These are phyloP conservation scores for Agarophyton chilense DNA, from an alignment of 23 red algal species.

Conservation along the genomic window DNA sequence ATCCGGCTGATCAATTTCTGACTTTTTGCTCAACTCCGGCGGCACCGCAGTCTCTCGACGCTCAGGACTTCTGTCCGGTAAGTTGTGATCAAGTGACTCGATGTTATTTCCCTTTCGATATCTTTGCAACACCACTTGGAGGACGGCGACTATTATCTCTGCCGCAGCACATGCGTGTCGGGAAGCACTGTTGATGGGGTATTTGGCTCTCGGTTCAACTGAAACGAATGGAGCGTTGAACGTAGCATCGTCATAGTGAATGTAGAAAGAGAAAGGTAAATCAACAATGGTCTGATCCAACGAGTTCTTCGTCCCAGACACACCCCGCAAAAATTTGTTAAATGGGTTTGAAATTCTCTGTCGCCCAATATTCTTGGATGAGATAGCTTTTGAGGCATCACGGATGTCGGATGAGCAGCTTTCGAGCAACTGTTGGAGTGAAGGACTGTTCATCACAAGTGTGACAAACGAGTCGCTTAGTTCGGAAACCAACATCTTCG, in stretches of 20 bases:
- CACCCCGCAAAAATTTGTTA: background rate
- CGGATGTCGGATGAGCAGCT: background rate
- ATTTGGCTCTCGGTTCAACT: slow-evolving; percentile 10
- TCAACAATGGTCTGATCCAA: background rate
- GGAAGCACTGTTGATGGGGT: background rate
- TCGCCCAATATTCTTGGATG: background rate
- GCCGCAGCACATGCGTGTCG: slow-evolving; percentile 39
- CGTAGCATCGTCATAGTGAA: slow-evolving; percentile 24
- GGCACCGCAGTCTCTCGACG: background rate
- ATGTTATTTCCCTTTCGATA: background rate
- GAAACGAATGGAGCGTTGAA: slow-evolving; percentile 36
- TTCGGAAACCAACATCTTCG: slow-evolving; percentile 22
- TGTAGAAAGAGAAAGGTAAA: slow-evolving; percentile 34
- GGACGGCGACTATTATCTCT: slow-evolving; percentile 6
- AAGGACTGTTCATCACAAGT: background rate
- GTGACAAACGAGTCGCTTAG: slow-evolving; percentile 6
- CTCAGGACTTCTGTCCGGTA: background rate
- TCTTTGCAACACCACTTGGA: slow-evolving; percentile 21
- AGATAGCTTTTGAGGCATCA: background rate
- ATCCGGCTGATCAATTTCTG: background rate
- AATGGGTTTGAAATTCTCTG: background rate
- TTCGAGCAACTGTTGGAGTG: slow-evolving; percentile 22
- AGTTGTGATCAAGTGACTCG: background rate
- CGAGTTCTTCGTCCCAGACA: background rate
- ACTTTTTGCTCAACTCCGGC: background rate